Conservation (phyloP, 306 rosid genomes). For the Fagus crenata region DNA sequence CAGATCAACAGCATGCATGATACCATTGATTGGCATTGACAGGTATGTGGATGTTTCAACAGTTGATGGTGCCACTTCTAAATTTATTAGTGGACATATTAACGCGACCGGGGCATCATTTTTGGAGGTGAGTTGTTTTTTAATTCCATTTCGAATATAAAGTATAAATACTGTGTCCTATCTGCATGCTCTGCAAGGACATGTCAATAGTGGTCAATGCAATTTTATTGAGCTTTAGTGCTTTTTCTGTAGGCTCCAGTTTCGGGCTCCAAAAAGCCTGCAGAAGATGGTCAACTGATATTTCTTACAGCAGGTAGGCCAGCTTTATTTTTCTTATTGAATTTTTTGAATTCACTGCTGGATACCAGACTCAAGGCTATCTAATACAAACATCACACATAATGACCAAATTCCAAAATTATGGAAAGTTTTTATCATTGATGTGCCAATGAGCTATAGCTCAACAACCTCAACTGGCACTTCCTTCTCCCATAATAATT, state of each 20-base stretch:
- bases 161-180: constrained; percentile 19
- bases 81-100: constrained; percentile 57
- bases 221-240: constrained; percentile 27
- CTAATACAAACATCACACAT: not conserved
- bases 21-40: constrained; percentile 28
- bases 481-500: too few relatives aligned
- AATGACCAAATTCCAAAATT: not conserved
- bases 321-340: constrained; percentile 6
- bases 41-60: constrained; percentile 97
- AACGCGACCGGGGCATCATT: constrained; percentile 77
- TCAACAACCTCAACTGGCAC: too few relatives aligned
- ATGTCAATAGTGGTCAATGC: constrained; percentile 6
- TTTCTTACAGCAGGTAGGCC: constrained; percentile 89
- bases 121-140: constrained; percentile 65
- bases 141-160: constrained; percentile 4
- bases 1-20: constrained; percentile 16
- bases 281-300: constrained; percentile 94
- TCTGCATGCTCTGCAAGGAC: constrained; percentile 1
- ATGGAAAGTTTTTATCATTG: not conserved
- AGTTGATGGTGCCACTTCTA: constrained; percentile 78
- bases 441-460: too few relatives aligned
- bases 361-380: constrained; percentile 7
- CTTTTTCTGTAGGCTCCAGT: constrained; percentile 78
- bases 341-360: constrained; percentile 18
- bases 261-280: constrained; percentile 95